Conservation (phyloP, 768 basidiomycete genomes). For the Leccinum truebloodii region DNA sequence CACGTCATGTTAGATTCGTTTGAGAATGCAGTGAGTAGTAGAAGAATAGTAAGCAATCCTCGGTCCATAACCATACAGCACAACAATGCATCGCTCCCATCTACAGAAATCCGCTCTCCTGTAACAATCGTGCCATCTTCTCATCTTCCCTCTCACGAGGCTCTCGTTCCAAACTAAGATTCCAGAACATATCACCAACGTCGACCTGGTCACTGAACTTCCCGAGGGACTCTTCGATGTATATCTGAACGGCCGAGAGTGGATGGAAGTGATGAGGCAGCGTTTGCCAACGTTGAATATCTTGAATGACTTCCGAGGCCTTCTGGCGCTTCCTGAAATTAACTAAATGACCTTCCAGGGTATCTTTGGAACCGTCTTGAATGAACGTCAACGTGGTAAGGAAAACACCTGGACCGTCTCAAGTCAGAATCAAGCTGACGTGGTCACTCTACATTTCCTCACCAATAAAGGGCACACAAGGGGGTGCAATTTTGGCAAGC, state of each 20-base stretch:
- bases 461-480: slow-evolving; percentile 98
- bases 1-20: not conserved
- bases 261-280: slow-evolving; percentile 83
- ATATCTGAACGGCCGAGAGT: slow-evolving; percentile 66
- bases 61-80: slow-evolving; percentile 25
- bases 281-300: slow-evolving; percentile 95
- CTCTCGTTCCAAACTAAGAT: slow-evolving; percentile 82
- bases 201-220: slow-evolving; percentile 68
- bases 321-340: slow-evolving; percentile 97
- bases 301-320: slow-evolving; percentile 94
- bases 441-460: slow-evolving; percentile 21
- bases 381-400: slow-evolving; percentile 97
- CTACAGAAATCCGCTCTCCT: slow-evolving; percentile 86
- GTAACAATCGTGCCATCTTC: slow-evolving; percentile 88
- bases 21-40: slow-evolving; percentile 4
- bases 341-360: slow-evolving; percentile 73
- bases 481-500: slow-evolving; percentile 81
- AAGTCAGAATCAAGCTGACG: slow-evolving; percentile 2
- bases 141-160: slow-evolving; percentile 96
- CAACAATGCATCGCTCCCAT: slow-evolving; percentile 8
- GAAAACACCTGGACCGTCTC: slow-evolving; percentile 71
- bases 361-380: slow-evolving; percentile 93
- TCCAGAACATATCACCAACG: slow-evolving; percentile 80
- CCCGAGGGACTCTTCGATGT: slow-evolving; percentile 77
- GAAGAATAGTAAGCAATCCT: slow-evolving; percentile 17